These are phyloP conservation scores for Fusarium penzigii DNA, from an alignment of 2,329 filamentous ascomycete species.

Conservation along the genomic window DNA sequence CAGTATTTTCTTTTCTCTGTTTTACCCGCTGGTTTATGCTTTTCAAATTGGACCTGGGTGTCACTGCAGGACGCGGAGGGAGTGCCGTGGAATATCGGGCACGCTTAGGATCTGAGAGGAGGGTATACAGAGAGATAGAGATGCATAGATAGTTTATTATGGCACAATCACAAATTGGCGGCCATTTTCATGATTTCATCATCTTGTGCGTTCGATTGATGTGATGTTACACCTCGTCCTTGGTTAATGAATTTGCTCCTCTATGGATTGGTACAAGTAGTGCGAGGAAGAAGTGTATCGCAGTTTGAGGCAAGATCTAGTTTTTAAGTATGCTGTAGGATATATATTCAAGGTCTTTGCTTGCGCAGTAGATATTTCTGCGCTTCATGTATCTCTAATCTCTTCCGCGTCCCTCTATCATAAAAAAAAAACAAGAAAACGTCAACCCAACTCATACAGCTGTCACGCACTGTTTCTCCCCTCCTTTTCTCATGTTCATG, in stretches of 20 bases:
- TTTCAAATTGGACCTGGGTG: neutral
- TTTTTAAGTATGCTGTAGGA: neutral
- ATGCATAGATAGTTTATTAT: conserved; percentile 34
- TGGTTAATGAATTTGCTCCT: no score
- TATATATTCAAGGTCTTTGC: neutral
- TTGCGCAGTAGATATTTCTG: neutral
- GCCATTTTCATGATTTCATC: conserved; percentile 5
- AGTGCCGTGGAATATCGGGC: conserved; percentile 9
- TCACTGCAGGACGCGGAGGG: conserved; percentile 11
- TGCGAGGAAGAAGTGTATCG: conserved; percentile 9
- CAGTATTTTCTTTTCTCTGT: conserved; percentile 12
- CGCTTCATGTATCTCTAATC: no score
- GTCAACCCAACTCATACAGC: no score
- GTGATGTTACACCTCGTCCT: no score
- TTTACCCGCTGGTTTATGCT: conserved; percentile 1
- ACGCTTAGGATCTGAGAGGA: conserved; percentile 7
- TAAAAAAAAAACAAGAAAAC: no score
- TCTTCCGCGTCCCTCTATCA: no score
- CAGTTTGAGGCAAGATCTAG: neutral
- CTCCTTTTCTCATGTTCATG: neutral
- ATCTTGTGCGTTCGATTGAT: neutral
- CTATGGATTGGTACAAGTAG: neutral
- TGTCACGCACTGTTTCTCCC: no score
- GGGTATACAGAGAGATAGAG: conserved; percentile 9
- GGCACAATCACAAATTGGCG: conserved; percentile 31